phyloP scores from a whole-genome alignment of 352 stramenopile species.

The Globisporangium spiculum region DNA sequence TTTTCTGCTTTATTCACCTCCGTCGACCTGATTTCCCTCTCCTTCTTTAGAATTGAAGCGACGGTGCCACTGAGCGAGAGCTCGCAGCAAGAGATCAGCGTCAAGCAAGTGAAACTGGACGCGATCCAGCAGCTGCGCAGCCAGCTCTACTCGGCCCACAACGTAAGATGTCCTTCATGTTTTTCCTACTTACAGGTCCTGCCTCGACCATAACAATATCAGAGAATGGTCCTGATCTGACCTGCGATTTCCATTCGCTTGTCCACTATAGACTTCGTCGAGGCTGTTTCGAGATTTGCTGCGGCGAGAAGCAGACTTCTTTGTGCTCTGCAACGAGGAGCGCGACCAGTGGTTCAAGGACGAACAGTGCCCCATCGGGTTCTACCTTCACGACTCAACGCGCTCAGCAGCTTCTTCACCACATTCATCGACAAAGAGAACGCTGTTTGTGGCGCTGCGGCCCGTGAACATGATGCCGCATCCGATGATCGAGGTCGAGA shows the following conservation, averaged over 20 bases:
- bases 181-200: not conserved
- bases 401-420: not conserved
- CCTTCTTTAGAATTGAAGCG: slow-evolving; percentile 26
- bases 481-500: slow-evolving; percentile 54
- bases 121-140: slow-evolving; percentile 49
- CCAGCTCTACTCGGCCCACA: slow-evolving; percentile 20
- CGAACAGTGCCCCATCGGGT: slow-evolving; percentile 40
- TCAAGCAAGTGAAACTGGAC: slow-evolving; percentile 60
- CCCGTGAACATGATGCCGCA: slow-evolving; percentile 58
- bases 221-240: not conserved
- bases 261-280: slow-evolving; percentile 9
- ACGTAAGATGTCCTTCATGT: slow-evolving; percentile 10
- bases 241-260: not conserved
- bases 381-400: slow-evolving; percentile 32
- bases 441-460: slow-evolving; percentile 30
- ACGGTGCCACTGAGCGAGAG: slow-evolving; percentile 36
- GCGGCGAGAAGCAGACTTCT: slow-evolving; percentile 39
- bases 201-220: not conserved
- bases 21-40: not conserved
- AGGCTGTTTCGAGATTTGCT: slow-evolving; percentile 27
- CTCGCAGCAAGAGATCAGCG: slow-evolving; percentile 31
- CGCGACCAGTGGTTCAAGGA: slow-evolving; percentile 51
- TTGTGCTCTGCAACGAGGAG: slow-evolving; percentile 40
- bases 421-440: slow-evolving; percentile 16
- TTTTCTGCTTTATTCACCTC: not conserved